phyloP scores from a whole-genome alignment of 441 rosid species.

The Bocquillonia castaneifolia region DNA sequence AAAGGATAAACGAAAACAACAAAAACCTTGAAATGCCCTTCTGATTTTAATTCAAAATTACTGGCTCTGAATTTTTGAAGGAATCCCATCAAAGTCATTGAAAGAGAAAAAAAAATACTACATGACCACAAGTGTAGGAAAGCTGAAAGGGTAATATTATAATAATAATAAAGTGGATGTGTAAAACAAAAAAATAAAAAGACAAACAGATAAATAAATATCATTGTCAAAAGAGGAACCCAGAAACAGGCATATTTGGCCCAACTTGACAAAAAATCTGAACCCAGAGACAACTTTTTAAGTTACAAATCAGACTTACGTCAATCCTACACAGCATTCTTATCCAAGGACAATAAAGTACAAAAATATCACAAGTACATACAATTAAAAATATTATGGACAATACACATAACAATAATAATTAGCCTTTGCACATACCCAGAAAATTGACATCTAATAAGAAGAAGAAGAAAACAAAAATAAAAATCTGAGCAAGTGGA shows the following conservation, averaged over 20 bases:
- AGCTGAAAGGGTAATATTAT: not conserved
- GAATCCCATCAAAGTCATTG: slow-evolving; percentile 2
- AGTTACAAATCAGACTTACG: slow-evolving; percentile 33
- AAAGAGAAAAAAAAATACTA: not conserved
- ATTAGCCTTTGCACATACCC: not conserved
- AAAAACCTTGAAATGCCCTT: not conserved
- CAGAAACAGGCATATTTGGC: slow-evolving; percentile 37
- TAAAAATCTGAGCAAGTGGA: not conserved
- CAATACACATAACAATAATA: not conserved
- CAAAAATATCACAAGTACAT: slow-evolving; percentile 23
- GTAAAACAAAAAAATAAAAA: no score
- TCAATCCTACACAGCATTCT: slow-evolving; percentile 61
- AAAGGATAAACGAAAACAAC: slow-evolving; percentile 9
- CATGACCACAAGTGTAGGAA: not conserved
- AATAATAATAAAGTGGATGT: not conserved
- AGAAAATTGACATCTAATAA: not conserved
- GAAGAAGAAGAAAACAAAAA: not conserved
- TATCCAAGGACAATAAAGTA: slow-evolving; percentile 24
- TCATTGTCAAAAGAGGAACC: slow-evolving; percentile 33
- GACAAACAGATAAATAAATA: slow-evolving; percentile 17
- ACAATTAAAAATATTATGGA: slow-evolving; percentile 4
- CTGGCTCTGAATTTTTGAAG: not conserved
- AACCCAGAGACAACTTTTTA: slow-evolving; percentile 31
- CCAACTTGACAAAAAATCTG: slow-evolving; percentile 50
- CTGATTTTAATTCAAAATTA: not conserved